phyloP scores from a whole-genome alignment of 2,329 filamentous ascomycete species.

The Elsinoe arachidis region DNA sequence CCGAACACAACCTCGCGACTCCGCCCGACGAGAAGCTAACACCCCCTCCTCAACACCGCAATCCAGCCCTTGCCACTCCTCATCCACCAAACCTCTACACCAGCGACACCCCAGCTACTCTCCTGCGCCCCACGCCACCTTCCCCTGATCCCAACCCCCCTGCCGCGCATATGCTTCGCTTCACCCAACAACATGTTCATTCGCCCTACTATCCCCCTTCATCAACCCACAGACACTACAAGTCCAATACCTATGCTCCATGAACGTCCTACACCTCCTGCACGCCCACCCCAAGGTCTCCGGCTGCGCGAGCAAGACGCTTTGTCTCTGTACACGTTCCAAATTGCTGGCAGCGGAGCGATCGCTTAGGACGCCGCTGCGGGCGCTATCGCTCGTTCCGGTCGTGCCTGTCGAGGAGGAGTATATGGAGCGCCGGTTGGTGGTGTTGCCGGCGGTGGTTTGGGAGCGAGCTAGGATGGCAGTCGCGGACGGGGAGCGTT shows the following conservation, averaged over 20 bases:
- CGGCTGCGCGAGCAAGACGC: slow-evolving; percentile 25
- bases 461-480: slow-evolving; percentile 18
- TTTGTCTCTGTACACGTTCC: slow-evolving; percentile 15
- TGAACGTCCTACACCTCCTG: slow-evolving; percentile 49
- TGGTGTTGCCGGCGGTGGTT: slow-evolving; percentile 17
- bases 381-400: background rate
- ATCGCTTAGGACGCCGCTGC: background rate
- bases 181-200: slow-evolving; percentile 12
- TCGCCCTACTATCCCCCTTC: slow-evolving; percentile 35
- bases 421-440: slow-evolving; percentile 16
- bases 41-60: no score
- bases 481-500: slow-evolving; percentile 40
- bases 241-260: slow-evolving; percentile 58
- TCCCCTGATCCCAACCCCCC: background rate
- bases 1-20: no score
- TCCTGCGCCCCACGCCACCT: background rate
- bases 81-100: no score
- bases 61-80: no score
- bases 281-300: slow-evolving; percentile 53
- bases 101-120: no score
- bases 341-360: slow-evolving; percentile 2
- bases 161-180: background rate
- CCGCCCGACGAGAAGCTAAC: no score
- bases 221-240: slow-evolving; percentile 52
- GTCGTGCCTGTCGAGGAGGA: slow-evolving; percentile 1